Percentiles rank a stretch among this genome's conserved stretches.
Conservation (phyloP, 345 rosid species). For the Aquilaria sinensis region DNA sequence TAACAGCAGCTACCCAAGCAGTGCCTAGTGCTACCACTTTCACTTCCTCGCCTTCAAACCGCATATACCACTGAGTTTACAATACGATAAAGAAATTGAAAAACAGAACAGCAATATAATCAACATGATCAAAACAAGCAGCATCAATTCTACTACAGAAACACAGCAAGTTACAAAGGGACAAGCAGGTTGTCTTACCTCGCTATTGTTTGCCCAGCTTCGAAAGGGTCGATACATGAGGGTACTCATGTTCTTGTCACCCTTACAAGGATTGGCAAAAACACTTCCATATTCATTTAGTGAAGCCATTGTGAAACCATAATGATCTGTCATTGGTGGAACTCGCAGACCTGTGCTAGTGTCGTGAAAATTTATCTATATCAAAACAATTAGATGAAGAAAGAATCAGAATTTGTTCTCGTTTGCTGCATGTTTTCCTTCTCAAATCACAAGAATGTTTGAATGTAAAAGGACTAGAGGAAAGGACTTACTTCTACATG, state of each 20-base stretch:
- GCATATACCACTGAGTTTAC: slow-evolving; percentile 89
- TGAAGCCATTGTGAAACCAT: slow-evolving; percentile 95
- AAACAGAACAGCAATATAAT: not conserved
- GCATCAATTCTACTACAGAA: too few relatives aligned
- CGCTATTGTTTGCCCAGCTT: slow-evolving; percentile 91
- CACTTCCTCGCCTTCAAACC: slow-evolving; percentile 97
- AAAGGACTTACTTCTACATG: slow-evolving; percentile 73
- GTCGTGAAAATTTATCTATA: slow-evolving; percentile 94
- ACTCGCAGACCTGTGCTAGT: slow-evolving; percentile 90
- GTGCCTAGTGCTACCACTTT: slow-evolving; percentile 80
- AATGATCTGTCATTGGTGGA: slow-evolving; percentile 92
- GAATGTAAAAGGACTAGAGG: slow-evolving; percentile 4
- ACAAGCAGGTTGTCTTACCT: slow-evolving; percentile 37
- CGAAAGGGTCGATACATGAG: slow-evolving; percentile 87
- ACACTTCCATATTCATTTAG: slow-evolving; percentile 83
- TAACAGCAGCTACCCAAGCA: slow-evolving; percentile 92
- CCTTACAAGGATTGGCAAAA: slow-evolving; percentile 91
- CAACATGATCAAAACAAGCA: too few relatives aligned
- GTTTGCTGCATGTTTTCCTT: not conserved
- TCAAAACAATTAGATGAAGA: slow-evolving; percentile 1
- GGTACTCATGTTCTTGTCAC: slow-evolving; percentile 89
- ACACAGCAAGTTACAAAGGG: not conserved
- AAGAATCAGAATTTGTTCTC: not conserved
- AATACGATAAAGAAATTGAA: slow-evolving; percentile 12
- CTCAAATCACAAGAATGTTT: not conserved